Conservation (phyloP, 768 basidiomycete species). For the Boletus rubescentipes region DNA sequence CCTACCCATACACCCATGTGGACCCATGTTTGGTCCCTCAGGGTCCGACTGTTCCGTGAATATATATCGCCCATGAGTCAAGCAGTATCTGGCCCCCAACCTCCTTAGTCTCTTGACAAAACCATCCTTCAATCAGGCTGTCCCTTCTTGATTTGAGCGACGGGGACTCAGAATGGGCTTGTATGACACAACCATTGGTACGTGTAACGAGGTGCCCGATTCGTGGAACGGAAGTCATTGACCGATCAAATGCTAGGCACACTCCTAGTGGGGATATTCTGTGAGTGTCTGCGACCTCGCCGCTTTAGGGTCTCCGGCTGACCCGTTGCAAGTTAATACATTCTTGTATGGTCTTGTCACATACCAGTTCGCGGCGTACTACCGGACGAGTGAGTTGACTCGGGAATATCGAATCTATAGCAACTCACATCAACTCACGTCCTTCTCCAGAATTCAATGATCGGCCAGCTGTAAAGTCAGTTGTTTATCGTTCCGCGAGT, state of each 20-base stretch:
- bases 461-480: slow-evolving; percentile 6
- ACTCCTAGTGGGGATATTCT: slow-evolving; percentile 19
- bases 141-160: not conserved
- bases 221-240: not conserved
- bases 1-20: too few species aligned
- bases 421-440: not conserved
- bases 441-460: slow-evolving; percentile 15
- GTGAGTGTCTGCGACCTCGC: slow-evolving; percentile 3
- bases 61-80: too few species aligned
- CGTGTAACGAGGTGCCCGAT: not conserved
- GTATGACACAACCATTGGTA: slow-evolving; percentile 6
- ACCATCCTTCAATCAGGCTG: too few species aligned
- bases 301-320: not conserved
- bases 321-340: slow-evolving; percentile 19
- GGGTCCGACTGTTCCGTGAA: too few species aligned
- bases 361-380: slow-evolving; percentile 35
- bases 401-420: not conserved
- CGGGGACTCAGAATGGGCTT: not conserved
- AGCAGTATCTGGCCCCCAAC: too few species aligned
- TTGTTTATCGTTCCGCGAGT: not conserved
- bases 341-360: slow-evolving; percentile 42
- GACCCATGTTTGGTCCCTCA: too few species aligned
- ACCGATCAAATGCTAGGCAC: slow-evolving; percentile 10
- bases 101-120: too few species aligned
- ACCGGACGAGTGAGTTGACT: not conserved